These are phyloP conservation scores for Vaccinium corymbosum DNA, from an alignment of 148 eudicot genomes.

Conservation along the genomic window DNA sequence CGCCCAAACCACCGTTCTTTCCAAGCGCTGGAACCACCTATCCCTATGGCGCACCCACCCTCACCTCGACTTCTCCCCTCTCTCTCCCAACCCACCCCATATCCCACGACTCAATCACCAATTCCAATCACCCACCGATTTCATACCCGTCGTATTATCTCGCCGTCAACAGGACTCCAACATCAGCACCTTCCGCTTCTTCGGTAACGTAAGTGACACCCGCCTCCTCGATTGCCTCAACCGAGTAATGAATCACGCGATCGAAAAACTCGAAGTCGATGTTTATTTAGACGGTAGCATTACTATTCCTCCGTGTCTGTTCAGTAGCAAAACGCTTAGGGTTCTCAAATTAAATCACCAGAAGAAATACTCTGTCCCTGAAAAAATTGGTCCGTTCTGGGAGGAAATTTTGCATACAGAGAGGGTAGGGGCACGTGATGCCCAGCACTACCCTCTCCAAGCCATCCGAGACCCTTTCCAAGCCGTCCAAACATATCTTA, in stretches of 20 bases:
- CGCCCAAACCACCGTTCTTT: conserved; percentile 43
- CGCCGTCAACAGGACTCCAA: conserved; percentile 24
- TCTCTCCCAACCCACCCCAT: conserved; percentile 27
- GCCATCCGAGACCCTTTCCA: no score
- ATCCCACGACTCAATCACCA: conserved; percentile 29
- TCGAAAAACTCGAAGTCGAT: conserved; percentile 51
- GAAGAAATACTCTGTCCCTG: no score
- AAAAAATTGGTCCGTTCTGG: no score
- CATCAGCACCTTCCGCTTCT: conserved; percentile 15
- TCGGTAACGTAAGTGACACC: conserved; percentile 30
- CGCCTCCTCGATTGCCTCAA: conserved; percentile 35
- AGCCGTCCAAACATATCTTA: no score
- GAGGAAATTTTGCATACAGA: no score
- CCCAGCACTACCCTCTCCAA: no score
- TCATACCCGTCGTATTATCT: background rate
- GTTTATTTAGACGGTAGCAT: conserved; percentile 37
- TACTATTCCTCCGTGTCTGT: conserved; percentile 33
- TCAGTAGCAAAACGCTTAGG: conserved; percentile 18
- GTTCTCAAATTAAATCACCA: conserved; percentile 27
- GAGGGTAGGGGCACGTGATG: no score
- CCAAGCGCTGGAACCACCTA: conserved; percentile 22
- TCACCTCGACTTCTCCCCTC: conserved; percentile 6
- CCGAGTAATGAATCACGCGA: conserved; percentile 34
- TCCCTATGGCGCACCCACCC: no score
- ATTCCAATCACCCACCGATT: conserved; percentile 45